phyloP scores from a whole-genome alignment of 352 stramenopile genomes.

The Blastocystis sp. region DNA sequence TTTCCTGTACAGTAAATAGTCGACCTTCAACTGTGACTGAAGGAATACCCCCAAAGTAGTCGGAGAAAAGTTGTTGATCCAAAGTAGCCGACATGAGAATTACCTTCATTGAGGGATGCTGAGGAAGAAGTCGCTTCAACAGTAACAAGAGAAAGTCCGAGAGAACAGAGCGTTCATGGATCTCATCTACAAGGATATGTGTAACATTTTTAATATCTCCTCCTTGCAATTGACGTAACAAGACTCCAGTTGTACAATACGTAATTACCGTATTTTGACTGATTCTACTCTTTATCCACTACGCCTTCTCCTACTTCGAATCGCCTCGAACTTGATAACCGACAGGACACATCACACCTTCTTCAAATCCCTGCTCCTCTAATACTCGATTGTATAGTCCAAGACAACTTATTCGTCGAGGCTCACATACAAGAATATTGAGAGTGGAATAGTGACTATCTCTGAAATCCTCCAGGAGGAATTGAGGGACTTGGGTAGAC shows the following conservation, averaged over 20 bases:
- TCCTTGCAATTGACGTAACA: slow-evolving; percentile 85
- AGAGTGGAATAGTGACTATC: slow-evolving; percentile 77
- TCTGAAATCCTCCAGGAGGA: slow-evolving; percentile 86
- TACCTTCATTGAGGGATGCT: neutral
- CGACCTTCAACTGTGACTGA: slow-evolving; percentile 80
- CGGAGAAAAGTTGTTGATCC: slow-evolving; percentile 88
- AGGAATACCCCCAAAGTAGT: slow-evolving; percentile 85
- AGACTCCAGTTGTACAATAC: slow-evolving; percentile 91
- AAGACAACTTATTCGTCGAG: slow-evolving; percentile 88
- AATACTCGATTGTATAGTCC: slow-evolving; percentile 88
- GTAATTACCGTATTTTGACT: slow-evolving; percentile 70
- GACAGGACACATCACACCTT: slow-evolving; percentile 71
- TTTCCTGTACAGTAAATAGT: slow-evolving; percentile 89
- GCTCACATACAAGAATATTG: slow-evolving; percentile 92
- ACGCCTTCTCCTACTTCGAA: slow-evolving; percentile 72
- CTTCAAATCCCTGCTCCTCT: slow-evolving; percentile 78
- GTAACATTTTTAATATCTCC: slow-evolving; percentile 81
- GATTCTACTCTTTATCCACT: neutral
- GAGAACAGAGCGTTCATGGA: slow-evolving; percentile 92
- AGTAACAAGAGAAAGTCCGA: slow-evolving; percentile 91
- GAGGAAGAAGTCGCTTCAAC: slow-evolving; percentile 75
- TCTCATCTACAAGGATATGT: slow-evolving; percentile 95
- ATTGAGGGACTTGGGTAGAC: slow-evolving; percentile 89
- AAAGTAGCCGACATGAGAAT: slow-evolving; percentile 93
- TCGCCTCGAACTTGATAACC: slow-evolving; percentile 92